Percentiles rank a stretch among this genome's conserved stretches.
Conservation (phyloP, 164 flowering plant species). For the Macadamia tetraphylla region DNA sequence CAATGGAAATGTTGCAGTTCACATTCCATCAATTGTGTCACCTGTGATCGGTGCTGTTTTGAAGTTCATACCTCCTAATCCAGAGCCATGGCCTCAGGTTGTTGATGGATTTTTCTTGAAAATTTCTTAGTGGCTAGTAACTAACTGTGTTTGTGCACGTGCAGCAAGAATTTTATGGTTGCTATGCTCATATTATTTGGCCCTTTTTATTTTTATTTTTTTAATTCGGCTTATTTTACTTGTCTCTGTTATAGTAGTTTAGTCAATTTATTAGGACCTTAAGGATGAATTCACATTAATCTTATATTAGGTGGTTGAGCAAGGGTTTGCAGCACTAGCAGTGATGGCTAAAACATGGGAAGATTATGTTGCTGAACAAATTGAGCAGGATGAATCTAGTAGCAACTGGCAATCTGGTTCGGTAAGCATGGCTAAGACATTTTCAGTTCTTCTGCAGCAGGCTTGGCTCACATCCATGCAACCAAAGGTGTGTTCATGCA, state of each 20-base stretch:
- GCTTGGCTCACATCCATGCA: slow-evolving; percentile 49
- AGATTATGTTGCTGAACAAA: slow-evolving; percentile 41
- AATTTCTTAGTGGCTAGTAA: background rate
- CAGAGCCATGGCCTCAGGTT: slow-evolving; percentile 76
- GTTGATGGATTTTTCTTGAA: slow-evolving; percentile 6
- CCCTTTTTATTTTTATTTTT: background rate
- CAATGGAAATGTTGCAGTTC: slow-evolving; percentile 43
- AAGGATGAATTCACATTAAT: slow-evolving; percentile 4
- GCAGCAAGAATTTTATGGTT: background rate
- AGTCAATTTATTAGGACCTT: background rate
- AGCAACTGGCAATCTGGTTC: slow-evolving; percentile 39
- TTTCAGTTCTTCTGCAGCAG: slow-evolving; percentile 54
- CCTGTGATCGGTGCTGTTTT: slow-evolving; percentile 35
- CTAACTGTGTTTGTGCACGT: background rate
- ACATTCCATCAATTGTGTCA: slow-evolving; percentile 49
- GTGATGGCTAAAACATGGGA: slow-evolving; percentile 63
- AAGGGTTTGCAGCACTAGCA: slow-evolving; percentile 65
- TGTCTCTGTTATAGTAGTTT: background rate
- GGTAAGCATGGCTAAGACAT: slow-evolving; percentile 38
- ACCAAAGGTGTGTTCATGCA: slow-evolving; percentile 27
- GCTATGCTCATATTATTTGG: background rate
- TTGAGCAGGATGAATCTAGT: slow-evolving; percentile 31
- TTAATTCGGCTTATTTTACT: background rate
- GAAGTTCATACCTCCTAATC: slow-evolving; percentile 42
- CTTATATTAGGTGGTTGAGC: slow-evolving; percentile 47